Evolutionary conservation across 202 grass and related monocot species (phyloP), one percentile per base, ranked within the genome.

Genomic region (Eragrostis tef): DNA sequence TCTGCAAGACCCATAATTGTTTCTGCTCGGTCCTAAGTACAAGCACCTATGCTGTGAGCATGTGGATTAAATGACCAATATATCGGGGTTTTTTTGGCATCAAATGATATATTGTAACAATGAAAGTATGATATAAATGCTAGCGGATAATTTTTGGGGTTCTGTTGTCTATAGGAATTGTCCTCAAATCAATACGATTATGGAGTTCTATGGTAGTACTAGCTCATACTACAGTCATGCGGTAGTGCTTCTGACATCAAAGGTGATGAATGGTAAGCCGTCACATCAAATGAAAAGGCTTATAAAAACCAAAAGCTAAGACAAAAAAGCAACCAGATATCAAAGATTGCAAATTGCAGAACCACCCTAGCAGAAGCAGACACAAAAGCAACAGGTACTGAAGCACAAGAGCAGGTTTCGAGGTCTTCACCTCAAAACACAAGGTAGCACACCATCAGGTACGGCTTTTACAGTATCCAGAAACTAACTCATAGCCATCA

Each of bases 201-300:
- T n/a, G 25, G 49, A 9, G 9, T 69, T 60, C 9, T 56, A 1
- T 59, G 16, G 5, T 68, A 29, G 31, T 34, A 34, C 31, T 34
- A 34, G 31, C 34, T 39, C 34, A 39, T 39, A 34, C 1, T 34
- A 3, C 54, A 22, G n/a, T 24, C 59, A 67, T 46, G 16, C 53
- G 43, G 20, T 9, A 67, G 2, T 64, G 26, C 27, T 62, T 6
- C 25, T 36, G 6, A 36, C 14, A n/a, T 64, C 44, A 43, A 20
- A 3, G 73, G 51, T 34, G 14, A 39, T 39, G 34, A 63, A 20
- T 50, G 58, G 25, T 39, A 54, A 17, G 73, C 27, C 17, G 20
- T 48, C 68, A 79, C 29, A 74, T 79, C 42, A 44, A 49, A 74
- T 68, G 12, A 45, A 82, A 62, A 78, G 21, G 9, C 26, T 29